Evolutionary conservation across 73 alveolate genomes (phyloP).

Genomic region (Paramecium pentaurelia): DNA sequence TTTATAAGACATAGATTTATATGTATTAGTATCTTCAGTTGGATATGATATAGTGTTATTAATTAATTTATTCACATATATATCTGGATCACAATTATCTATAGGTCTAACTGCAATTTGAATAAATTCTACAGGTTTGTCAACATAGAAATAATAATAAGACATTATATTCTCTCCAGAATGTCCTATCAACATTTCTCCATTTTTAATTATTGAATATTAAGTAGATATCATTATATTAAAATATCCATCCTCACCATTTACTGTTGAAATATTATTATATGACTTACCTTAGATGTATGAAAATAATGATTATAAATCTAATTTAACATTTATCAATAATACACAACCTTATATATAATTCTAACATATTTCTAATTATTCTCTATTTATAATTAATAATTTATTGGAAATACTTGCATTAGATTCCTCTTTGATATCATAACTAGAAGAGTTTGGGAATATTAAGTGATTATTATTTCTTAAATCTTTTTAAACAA

Average conservation of each 20-base stretch:
- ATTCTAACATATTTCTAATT: background rate
- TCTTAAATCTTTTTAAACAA: background rate
- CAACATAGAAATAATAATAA: background rate
- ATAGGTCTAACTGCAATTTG: background rate
- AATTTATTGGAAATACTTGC: background rate
- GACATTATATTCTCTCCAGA: background rate
- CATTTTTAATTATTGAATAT: background rate
- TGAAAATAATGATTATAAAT: background rate
- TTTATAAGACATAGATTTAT: background rate
- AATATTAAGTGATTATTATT: background rate
- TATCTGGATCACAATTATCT: constrained; percentile 32
- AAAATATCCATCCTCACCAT: constrained; percentile 33
- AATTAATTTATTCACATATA: background rate
- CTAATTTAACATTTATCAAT: background rate
- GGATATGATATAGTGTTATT: background rate
- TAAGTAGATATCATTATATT: background rate
- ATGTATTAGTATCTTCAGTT: background rate
- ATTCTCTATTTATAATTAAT: background rate
- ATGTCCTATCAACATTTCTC: background rate
- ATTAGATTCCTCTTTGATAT: background rate
- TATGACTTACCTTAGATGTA: background rate
- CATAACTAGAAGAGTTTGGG: background rate
- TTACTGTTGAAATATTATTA: background rate
- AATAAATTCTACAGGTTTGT: background rate
- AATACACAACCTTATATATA: background rate